A percentile compares a stretch with the other conserved stretches of the same genome.
These are phyloP conservation scores for Selaginella moellendorffii DNA, from an alignment of 75 land plant species.

Conservation along the genomic window DNA sequence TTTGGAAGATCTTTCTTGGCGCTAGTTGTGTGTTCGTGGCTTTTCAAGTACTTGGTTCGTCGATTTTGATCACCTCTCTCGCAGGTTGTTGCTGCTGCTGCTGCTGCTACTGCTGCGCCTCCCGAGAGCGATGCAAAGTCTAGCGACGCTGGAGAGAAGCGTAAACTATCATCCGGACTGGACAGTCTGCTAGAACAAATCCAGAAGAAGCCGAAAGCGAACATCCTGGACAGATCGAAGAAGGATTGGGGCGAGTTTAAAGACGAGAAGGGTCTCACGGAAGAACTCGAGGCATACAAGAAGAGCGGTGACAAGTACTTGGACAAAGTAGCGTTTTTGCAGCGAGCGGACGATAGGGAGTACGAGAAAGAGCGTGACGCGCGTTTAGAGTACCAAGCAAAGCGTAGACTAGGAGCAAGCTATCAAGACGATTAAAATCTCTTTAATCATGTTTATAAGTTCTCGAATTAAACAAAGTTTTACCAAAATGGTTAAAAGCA, in stretches of 20 bases:
- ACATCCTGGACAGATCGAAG: constrained; percentile 89
- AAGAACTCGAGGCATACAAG: constrained; percentile 91
- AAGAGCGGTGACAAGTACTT: constrained; percentile 91
- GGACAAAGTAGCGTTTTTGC: constrained; percentile 79
- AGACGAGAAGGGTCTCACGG: constrained; percentile 67
- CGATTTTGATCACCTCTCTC: no score
- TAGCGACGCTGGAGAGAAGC: constrained; percentile 35
- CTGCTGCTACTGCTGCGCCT: no score
- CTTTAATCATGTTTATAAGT: not conserved
- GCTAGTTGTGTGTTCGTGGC: constrained; percentile 58
- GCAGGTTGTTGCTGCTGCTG: no score
- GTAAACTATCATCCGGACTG: constrained; percentile 52
- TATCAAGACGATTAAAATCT: not conserved
- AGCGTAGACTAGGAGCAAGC: constrained; percentile 3
- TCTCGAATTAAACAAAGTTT: not conserved
- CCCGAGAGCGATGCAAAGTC: constrained; percentile 64
- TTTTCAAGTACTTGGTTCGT: no score
- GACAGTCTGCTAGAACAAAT: constrained; percentile 81
- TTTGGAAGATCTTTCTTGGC: constrained; percentile 4
- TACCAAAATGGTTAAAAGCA: no score
- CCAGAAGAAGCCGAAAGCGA: constrained; percentile 74
- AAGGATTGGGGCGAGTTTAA: constrained; percentile 98
- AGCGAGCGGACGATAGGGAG: constrained; percentile 73
- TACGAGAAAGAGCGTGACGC: constrained; percentile 93
- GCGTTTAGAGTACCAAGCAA: constrained; percentile 61